A percentile compares a stretch with the other conserved stretches of the same genome.
phyloP scores from a whole-genome alignment of 768 basidiomycete genomes.

The Rhizopogon rudus region DNA sequence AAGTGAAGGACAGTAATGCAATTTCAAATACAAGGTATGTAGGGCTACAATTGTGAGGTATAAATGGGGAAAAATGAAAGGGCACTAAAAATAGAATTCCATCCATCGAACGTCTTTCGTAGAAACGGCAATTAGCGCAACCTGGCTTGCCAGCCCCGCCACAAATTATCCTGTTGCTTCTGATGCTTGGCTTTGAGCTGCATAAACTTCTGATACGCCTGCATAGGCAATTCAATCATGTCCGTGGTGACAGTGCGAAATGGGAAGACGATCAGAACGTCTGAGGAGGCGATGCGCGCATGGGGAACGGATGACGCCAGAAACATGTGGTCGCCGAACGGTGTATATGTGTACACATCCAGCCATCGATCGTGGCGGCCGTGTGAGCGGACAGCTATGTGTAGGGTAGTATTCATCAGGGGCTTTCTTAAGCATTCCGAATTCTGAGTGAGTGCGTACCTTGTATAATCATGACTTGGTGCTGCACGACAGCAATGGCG shows the following conservation, averaged over 20 bases:
- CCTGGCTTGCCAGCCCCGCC: conserved; percentile 42
- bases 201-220: conserved; percentile 54
- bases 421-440: not conserved
- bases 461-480: conserved; percentile 65
- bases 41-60: conserved; percentile 3
- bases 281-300: conserved; percentile 56
- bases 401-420: conserved; percentile 3
- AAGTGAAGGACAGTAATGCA: not conserved
- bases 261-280: conserved; percentile 58
- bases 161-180: conserved; percentile 54
- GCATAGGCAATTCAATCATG: conserved; percentile 61
- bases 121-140: conserved; percentile 7
- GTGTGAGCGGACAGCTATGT: conserved; percentile 53
- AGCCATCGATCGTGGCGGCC: conserved; percentile 50
- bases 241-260: conserved; percentile 34
- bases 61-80: not conserved
- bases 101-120: not conserved
- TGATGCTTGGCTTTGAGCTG: conserved; percentile 48
- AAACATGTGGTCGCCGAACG: conserved; percentile 64
- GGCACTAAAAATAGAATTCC: conserved; percentile 1
- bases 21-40: not conserved
- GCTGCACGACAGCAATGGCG: conserved; percentile 65
- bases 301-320: conserved; percentile 53
- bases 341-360: conserved; percentile 61
- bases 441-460: conserved; percentile 30